Evolutionary conservation across 2,329 filamentous ascomycete genomes (phyloP).

Genomic region (Juglanconis oblonga): DNA sequence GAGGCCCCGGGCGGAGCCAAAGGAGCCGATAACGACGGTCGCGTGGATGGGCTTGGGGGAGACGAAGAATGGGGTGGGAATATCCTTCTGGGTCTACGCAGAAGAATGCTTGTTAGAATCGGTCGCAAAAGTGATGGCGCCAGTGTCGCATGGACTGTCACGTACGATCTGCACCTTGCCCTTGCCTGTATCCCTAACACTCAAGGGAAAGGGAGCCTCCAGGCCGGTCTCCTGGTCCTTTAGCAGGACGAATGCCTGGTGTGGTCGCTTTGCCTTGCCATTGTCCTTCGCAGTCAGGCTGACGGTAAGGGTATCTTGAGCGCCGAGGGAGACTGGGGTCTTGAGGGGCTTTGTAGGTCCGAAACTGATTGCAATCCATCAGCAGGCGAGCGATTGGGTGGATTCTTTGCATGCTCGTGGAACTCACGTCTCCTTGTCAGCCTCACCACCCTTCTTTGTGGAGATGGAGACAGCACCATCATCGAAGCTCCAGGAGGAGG

Average conservation of each 20-base stretch:
- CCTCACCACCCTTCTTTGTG: conserved; percentile 58
- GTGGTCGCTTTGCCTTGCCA: conserved; percentile 76
- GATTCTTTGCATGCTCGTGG: conserved; percentile 4
- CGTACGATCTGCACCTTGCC: conserved; percentile 79
- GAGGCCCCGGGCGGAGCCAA: conserved; percentile 69
- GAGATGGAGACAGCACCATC: conserved; percentile 67
- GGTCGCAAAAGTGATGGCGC: neutral
- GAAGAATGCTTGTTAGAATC: conserved; percentile 25
- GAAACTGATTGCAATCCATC: conserved; percentile 45
- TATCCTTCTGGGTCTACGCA: conserved; percentile 76
- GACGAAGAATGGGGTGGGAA: conserved; percentile 77
- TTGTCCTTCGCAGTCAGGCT: conserved; percentile 77
- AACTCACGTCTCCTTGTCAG: conserved; percentile 65
- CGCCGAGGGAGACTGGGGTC: conserved; percentile 62
- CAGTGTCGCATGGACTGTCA: conserved; percentile 20
- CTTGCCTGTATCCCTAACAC: conserved; percentile 84
- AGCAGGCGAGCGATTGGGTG: conserved; percentile 19
- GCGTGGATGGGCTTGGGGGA: conserved; percentile 68
- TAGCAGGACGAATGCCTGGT: conserved; percentile 89
- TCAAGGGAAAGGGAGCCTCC: conserved; percentile 83
- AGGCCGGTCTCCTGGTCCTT: conserved; percentile 72
- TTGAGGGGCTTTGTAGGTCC: conserved; percentile 57
- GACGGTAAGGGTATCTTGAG: conserved; percentile 75
- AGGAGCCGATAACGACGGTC: conserved; percentile 82
- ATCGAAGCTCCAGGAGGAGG: conserved; percentile 68